Conservation (phyloP, 495 filamentous ascomycete genomes). For the Neurospora intermedia region DNA sequence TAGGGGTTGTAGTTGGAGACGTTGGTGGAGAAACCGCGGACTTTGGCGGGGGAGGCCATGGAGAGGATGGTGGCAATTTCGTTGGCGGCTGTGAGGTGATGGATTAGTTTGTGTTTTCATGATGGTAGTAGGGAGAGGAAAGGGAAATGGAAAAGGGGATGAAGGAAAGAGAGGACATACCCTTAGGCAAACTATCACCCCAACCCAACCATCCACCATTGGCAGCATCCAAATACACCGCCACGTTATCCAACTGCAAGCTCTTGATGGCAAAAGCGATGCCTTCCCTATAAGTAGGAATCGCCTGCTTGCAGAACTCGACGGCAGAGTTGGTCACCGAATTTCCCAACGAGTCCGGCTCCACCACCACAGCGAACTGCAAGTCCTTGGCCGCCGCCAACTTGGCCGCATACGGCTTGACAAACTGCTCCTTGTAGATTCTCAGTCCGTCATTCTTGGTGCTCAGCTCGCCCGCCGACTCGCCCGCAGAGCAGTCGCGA, state of each 20-base stretch:
- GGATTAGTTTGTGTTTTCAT: slow-evolving; percentile 11
- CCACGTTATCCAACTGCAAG: slow-evolving; percentile 47
- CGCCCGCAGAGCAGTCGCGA: slow-evolving; percentile 51
- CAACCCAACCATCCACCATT: slow-evolving; percentile 67
- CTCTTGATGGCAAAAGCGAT: slow-evolving; percentile 46
- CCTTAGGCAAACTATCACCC: slow-evolving; percentile 50
- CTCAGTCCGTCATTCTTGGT: slow-evolving; percentile 39
- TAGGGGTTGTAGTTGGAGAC: slow-evolving; percentile 68
- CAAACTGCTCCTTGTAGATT: slow-evolving; percentile 49
- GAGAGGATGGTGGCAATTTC: slow-evolving; percentile 51
- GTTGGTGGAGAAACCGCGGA: slow-evolving; percentile 65
- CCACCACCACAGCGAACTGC: slow-evolving; percentile 32
- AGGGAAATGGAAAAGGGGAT: not conserved
- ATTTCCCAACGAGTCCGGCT: slow-evolving; percentile 56
- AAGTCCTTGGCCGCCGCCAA: slow-evolving; percentile 18
- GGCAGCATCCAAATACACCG: slow-evolving; percentile 54
- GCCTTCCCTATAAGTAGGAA: slow-evolving; percentile 44
- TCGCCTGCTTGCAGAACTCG: slow-evolving; percentile 43
- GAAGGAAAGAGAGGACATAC: not conserved
- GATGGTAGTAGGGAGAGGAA: not conserved
- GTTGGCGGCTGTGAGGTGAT: slow-evolving; percentile 35
- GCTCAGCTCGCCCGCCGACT: slow-evolving; percentile 48
- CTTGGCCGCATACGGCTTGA: slow-evolving; percentile 36
- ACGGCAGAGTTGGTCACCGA: slow-evolving; percentile 48
- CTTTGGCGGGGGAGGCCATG: slow-evolving; percentile 31